Conservation (phyloP, 2,329 filamentous ascomycete genomes). For the Sclerotinia subarctica region DNA sequence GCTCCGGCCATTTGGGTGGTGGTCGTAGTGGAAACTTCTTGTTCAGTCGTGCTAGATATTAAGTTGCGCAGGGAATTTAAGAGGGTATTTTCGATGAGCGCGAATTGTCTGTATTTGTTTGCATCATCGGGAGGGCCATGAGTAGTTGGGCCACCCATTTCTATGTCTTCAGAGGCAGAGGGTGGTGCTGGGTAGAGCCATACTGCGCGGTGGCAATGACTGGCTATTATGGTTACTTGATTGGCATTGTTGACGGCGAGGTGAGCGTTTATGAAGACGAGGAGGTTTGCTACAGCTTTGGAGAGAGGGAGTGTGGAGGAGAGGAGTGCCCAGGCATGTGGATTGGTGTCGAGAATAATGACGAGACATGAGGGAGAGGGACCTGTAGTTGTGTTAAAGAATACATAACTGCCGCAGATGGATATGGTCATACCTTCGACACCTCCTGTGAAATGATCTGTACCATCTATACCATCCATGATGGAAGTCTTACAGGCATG, state of each 20-base stretch:
- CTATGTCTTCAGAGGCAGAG: slow-evolving; percentile 48
- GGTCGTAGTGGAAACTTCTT: slow-evolving; percentile 62
- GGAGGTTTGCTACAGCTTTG: slow-evolving; percentile 79
- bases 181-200: slow-evolving; percentile 77
- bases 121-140: slow-evolving; percentile 43
- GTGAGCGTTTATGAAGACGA: slow-evolving; percentile 96
- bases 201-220: slow-evolving; percentile 78
- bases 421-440: slow-evolving; percentile 43
- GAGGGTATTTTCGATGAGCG: slow-evolving; percentile 78
- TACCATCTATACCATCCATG: slow-evolving; percentile 66
- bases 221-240: slow-evolving; percentile 86
- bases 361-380: slow-evolving; percentile 78
- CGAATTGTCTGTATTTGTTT: slow-evolving; percentile 94
- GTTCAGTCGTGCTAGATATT: slow-evolving; percentile 62
- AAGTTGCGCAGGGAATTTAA: slow-evolving; percentile 71
- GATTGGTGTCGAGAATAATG: slow-evolving; percentile 93
- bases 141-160: slow-evolving; percentile 51
- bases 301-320: slow-evolving; percentile 72
- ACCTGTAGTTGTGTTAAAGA: slow-evolving; percentile 38
- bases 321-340: slow-evolving; percentile 85
- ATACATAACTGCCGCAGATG: not conserved
- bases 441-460: slow-evolving; percentile 51
- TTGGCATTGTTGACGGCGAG: slow-evolving; percentile 92
- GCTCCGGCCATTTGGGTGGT: slow-evolving; percentile 90
- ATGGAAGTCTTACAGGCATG: slow-evolving; percentile 34